Evolutionary conservation across 1,284 basidiomycete species (phyloP).

Genomic region (Boletus coffeatus): DNA sequence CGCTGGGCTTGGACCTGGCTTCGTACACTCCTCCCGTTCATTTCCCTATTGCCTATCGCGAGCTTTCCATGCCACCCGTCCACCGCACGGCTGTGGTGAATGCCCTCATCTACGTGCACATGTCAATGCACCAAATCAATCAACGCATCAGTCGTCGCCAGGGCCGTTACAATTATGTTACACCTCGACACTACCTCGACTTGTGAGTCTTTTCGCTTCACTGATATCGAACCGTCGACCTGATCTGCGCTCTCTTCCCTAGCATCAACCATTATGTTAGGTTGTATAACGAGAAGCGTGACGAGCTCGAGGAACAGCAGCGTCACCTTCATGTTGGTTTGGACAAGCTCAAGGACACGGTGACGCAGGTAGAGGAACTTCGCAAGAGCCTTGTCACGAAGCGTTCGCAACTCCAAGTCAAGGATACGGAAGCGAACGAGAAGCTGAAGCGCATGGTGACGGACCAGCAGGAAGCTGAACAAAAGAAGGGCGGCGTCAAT

Average conservation of each 20-base stretch:
- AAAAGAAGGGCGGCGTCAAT: slow-evolving; percentile 95
- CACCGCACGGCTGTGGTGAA: slow-evolving; percentile 91
- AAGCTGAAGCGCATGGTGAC: slow-evolving; percentile 98
- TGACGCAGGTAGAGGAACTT: slow-evolving; percentile 93
- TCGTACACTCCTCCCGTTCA: slow-evolving; percentile 71
- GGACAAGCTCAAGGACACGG: slow-evolving; percentile 94
- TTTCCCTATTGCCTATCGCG: slow-evolving; percentile 88
- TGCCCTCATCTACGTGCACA: slow-evolving; percentile 90
- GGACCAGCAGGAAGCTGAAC: slow-evolving; percentile 98
- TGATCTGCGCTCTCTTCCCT: slow-evolving; percentile 13
- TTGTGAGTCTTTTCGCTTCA: slow-evolving; percentile 64
- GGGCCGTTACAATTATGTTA: slow-evolving; percentile 95
- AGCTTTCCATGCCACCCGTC: slow-evolving; percentile 73
- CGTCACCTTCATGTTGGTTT: slow-evolving; percentile 98
- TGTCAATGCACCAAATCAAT: slow-evolving; percentile 87
- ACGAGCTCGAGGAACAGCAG: slow-evolving; percentile 98
- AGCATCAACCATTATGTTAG: slow-evolving; percentile 97
- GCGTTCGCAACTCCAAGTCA: slow-evolving; percentile 87
- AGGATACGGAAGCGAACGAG: slow-evolving; percentile 93
- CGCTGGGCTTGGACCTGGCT: slow-evolving; percentile 83
- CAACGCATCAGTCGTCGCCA: slow-evolving; percentile 85
- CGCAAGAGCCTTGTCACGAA: slow-evolving; percentile 95
- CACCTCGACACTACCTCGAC: slow-evolving; percentile 96
- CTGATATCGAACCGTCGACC: slow-evolving; percentile 1
- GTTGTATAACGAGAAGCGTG: slow-evolving; percentile 97